A percentile compares a stretch with the other conserved stretches of the same genome.
phyloP scores from a whole-genome alignment of 2,329 filamentous ascomycete species.

The Reticulascus tulasneorum region DNA sequence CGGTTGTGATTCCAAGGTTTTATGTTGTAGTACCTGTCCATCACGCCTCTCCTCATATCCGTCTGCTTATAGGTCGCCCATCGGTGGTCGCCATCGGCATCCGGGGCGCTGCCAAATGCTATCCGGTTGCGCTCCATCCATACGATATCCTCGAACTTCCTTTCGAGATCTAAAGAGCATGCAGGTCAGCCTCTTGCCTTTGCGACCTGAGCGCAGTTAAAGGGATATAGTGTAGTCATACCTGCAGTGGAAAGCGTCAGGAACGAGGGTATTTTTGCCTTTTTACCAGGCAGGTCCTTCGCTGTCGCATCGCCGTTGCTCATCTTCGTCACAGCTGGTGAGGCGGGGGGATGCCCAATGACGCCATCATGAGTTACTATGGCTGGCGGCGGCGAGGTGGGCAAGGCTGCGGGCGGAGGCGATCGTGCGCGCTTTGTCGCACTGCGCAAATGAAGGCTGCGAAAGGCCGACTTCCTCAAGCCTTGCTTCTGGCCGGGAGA shows the following conservation, averaged over 20 bases:
- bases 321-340: slow-evolving; percentile 11
- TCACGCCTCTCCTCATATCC: slow-evolving; percentile 25
- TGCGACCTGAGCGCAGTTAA: slow-evolving; percentile 1
- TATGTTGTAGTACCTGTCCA: slow-evolving; percentile 88
- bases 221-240: slow-evolving; percentile 18
- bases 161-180: slow-evolving; percentile 8
- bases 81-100: slow-evolving; percentile 23
- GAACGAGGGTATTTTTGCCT: slow-evolving; percentile 33
- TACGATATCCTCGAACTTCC: slow-evolving; percentile 48
- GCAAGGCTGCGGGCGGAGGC: slow-evolving; percentile 24
- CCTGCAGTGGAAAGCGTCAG: slow-evolving; percentile 31
- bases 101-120: slow-evolving; percentile 33
- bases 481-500: slow-evolving; percentile 18
- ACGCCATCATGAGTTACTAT: slow-evolving; percentile 33
- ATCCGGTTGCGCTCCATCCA: slow-evolving; percentile 50
- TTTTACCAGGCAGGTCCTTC: slow-evolving; percentile 3
- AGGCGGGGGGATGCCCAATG: slow-evolving; percentile 16
- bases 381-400: slow-evolving; percentile 16
- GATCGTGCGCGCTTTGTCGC: slow-evolving; percentile 46
- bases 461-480: slow-evolving; percentile 35
- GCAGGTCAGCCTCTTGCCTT: slow-evolving; percentile 7
- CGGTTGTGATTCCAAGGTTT: slow-evolving; percentile 86
- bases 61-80: slow-evolving; percentile 31
- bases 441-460: slow-evolving; percentile 39
- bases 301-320: slow-evolving; percentile 11